These are phyloP conservation scores for Cantharellus anzutake DNA, from an alignment of 768 basidiomycete species.

Conservation along the genomic window DNA sequence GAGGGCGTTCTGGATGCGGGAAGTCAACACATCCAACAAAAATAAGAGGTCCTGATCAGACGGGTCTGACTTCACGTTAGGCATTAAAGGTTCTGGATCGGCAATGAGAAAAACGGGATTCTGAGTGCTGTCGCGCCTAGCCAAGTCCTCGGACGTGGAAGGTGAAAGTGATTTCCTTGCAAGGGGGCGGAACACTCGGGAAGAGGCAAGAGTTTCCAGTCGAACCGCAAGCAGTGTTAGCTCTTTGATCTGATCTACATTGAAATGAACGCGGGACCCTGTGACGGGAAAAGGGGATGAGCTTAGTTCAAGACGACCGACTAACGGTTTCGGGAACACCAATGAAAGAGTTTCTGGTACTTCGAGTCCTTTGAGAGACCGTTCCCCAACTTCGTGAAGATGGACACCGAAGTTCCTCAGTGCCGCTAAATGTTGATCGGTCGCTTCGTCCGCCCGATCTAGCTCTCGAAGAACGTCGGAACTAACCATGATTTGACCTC, in stretches of 20 bases:
- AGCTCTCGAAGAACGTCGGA: constrained; percentile 75
- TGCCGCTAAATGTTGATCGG: constrained; percentile 39
- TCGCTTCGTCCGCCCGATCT: constrained; percentile 16
- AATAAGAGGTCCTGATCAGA: constrained; percentile 52
- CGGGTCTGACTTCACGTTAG: constrained; percentile 47
- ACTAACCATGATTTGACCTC: constrained; percentile 88
- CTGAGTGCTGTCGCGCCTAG: neutral
- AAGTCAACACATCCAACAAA: constrained; percentile 56
- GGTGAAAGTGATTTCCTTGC: neutral
- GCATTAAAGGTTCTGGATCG: constrained; percentile 45
- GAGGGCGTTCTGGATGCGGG: constrained; percentile 59
- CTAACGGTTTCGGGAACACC: constrained; percentile 59
- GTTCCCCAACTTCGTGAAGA: constrained; percentile 66
- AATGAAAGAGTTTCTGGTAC: constrained; percentile 73
- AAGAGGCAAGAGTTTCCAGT: constrained; percentile 54
- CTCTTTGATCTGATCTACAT: constrained; percentile 51
- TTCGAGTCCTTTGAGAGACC: constrained; percentile 88
- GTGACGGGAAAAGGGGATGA: constrained; percentile 15
- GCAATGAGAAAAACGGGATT: constrained; percentile 27
- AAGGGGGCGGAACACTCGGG: constrained; percentile 32
- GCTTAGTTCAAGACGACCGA: constrained; percentile 42
- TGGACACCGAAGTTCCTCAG: constrained; percentile 52
- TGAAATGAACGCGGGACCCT: constrained; percentile 41
- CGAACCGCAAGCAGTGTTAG: constrained; percentile 57
- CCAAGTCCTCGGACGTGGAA: neutral